These are phyloP conservation scores for Acacia confusa DNA, from an alignment of 306 rosid genomes.

Conservation along the genomic window DNA sequence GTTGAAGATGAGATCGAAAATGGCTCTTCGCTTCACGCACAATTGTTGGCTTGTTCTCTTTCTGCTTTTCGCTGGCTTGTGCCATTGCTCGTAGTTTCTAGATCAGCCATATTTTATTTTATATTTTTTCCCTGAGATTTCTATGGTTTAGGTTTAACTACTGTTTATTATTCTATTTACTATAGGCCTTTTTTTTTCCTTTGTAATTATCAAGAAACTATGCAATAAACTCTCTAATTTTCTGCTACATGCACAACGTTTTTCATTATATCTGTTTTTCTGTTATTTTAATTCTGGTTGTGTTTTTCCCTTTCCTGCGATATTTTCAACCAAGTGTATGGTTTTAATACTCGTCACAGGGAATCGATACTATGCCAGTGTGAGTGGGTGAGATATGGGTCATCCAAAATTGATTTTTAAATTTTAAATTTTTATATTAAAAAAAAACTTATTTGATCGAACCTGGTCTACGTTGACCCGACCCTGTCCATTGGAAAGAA, in stretches of 20 bases:
- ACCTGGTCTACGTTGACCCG: too few relatives aligned
- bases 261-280: not conserved
- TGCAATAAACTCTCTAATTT: not conserved
- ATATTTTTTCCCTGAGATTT: too few relatives aligned
- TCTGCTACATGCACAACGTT: not conserved
- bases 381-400: too few relatives aligned
- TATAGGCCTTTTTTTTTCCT: not conserved
- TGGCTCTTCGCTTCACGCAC: not conserved
- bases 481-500: too few relatives aligned
- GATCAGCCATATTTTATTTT: not conserved
- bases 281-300: not conserved
- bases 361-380: too few relatives aligned
- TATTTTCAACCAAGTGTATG: too few relatives aligned
- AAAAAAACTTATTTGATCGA: too few relatives aligned
- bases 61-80: slow-evolving; percentile 17
- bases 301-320: not conserved
- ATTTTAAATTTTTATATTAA: too few relatives aligned
- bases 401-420: too few relatives aligned
- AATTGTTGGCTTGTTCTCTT: not conserved
- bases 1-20: slow-evolving; percentile 20
- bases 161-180: not conserved
- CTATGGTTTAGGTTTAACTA: not conserved
- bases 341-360: too few relatives aligned
- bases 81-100: not conserved
- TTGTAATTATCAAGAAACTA: not conserved